Evolutionary conservation across 257 asterid genomes (phyloP).

Genomic region (Gentiana dahurica): DNA sequence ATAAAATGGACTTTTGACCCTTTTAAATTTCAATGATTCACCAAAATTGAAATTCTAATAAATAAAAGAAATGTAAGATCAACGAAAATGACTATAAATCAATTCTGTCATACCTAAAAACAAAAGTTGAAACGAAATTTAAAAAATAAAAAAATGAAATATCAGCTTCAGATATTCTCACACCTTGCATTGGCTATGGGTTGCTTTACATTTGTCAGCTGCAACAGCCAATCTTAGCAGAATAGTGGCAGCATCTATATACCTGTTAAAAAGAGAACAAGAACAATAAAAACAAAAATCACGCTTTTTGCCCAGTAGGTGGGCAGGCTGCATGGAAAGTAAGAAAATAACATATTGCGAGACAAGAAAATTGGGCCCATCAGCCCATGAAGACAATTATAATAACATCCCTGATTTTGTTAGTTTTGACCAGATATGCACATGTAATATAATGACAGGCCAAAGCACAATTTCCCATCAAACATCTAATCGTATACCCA

Average conservation of each 20-base stretch:
- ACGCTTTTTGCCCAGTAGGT: too few relatives aligned
- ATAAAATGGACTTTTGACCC: too few relatives aligned
- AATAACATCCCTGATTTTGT: too few relatives aligned
- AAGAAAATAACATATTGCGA: too few relatives aligned
- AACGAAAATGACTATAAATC: neutral
- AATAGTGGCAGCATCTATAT: conserved; percentile 74
- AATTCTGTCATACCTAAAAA: neutral
- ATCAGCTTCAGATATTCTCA: conserved; percentile 8
- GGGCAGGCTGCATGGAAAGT: too few relatives aligned
- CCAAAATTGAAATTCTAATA: neutral
- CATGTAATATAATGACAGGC: too few relatives aligned
- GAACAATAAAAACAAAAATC: neutral
- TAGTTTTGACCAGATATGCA: too few relatives aligned
- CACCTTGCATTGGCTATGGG: conserved; percentile 98
- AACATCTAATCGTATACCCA: too few relatives aligned
- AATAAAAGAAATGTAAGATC: neutral
- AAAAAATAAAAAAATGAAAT: neutral
- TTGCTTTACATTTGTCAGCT: conserved; percentile 83
- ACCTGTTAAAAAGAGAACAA: conserved; percentile 41
- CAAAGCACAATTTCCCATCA: too few relatives aligned
- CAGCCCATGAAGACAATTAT: too few relatives aligned
- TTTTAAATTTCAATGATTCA: too few relatives aligned
- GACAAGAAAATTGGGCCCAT: too few relatives aligned
- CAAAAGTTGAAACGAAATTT: neutral
- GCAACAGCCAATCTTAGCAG: conserved; percentile 65